Evolutionary conservation across 73 alveolate species (phyloP), one percentile per base, ranked within the genome.

Genomic region (Symbiodinium pilosum): DNA sequence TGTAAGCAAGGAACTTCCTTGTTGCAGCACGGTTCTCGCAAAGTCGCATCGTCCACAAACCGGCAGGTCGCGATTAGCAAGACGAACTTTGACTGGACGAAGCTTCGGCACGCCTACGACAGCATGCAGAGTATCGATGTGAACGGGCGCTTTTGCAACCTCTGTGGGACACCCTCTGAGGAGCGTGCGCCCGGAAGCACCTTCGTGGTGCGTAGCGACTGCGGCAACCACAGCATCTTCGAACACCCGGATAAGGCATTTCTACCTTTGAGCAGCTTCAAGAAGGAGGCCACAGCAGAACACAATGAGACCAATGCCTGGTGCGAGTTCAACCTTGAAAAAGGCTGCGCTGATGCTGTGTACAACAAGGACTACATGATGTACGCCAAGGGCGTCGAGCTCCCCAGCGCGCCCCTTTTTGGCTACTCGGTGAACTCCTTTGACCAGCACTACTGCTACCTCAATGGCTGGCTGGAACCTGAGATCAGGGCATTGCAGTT

Each of bases 291-390:
- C 43, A 75, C 47, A 32, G 44, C n/a, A 32, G 77, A 64, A 30
- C 77, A 64, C 40, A 64, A 64, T 64, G 38, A 24, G 28, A 64
- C 77, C 5, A 26, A 26, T 30, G 86, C 47, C 86, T 75, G 42
- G 47, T 75, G 86, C 47, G 86, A 75, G 86, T 47, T 75, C 34
- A 75, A 75, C 28, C n/a, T 75, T 43, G 34, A 75, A 26, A 75
- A 75, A 47, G 36, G 26, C 4, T 75, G 86, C 12, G 86, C 86
- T 36, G 86, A 75, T 75, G 86, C 86, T 9, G 20, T 75, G 14
- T 75, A 75, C 86, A 75, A 75, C n/a, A n/a, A 75, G 86, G 44
- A 75, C 28, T 75, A 36, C 86, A 36, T 75, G 86, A 30, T 75
- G 47, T 38, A 16, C 5, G 86, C 86, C 51, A 75, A 38, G 43